A percentile compares a stretch with the other conserved stretches of the same genome.
Conservation (phyloP, 1,284 basidiomycete species). For the Papiliotrema flavescens region DNA sequence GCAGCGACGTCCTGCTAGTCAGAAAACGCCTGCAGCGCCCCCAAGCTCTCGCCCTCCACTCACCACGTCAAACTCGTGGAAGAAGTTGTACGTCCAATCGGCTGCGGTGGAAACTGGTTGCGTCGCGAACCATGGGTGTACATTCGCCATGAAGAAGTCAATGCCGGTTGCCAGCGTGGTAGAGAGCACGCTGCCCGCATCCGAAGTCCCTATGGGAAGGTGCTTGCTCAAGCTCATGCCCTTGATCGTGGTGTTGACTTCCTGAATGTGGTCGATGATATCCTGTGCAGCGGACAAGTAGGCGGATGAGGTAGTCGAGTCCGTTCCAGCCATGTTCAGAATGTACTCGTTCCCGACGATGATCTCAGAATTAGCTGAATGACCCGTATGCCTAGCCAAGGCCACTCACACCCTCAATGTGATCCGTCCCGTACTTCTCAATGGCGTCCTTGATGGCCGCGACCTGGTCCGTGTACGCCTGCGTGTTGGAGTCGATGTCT, state of each 20-base stretch:
- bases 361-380: conserved; percentile 19
- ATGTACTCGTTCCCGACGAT: conserved; percentile 66
- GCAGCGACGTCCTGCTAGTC: conserved; percentile 35
- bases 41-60: conserved; percentile 49
- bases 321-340: conserved; percentile 51
- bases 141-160: conserved; percentile 64
- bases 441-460: conserved; percentile 60
- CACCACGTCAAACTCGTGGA: conserved; percentile 58
- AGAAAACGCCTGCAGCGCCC: not conserved
- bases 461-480: conserved; percentile 70
- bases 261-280: conserved; percentile 64
- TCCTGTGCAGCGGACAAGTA: conserved; percentile 46
- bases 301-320: conserved; percentile 25
- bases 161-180: conserved; percentile 61
- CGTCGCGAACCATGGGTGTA: conserved; percentile 71
- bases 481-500: conserved; percentile 59
- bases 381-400: not conserved
- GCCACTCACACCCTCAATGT: conserved; percentile 70
- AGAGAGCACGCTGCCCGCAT: conserved; percentile 86
- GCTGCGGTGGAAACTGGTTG: conserved; percentile 67
- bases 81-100: conserved; percentile 62
- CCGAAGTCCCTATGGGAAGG: conserved; percentile 78
- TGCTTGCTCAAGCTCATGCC: conserved; percentile 51
- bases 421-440: conserved; percentile 69
- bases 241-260: conserved; percentile 57